A percentile compares a stretch with the other conserved stretches of the same genome.
Evolutionary conservation across 306 rosid genomes (phyloP).

Genomic region (Castanospermum australe): DNA sequence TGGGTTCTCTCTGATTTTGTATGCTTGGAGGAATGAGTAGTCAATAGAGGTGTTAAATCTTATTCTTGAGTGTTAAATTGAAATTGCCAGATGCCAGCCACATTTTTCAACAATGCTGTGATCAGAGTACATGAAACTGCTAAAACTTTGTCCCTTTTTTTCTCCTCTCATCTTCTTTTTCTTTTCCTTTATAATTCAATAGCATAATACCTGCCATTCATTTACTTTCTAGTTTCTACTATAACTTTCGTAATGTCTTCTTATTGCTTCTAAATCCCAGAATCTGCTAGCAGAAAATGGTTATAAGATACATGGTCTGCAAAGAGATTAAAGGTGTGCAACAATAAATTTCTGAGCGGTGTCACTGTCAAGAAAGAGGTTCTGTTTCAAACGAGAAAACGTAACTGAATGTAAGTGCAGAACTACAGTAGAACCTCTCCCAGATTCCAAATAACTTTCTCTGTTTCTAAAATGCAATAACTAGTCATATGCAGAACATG

Average conservation of each 20-base stretch:
- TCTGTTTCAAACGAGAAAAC: neutral
- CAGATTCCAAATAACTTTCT: neutral
- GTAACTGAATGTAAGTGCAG: neutral
- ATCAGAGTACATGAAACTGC: constrained; percentile 28
- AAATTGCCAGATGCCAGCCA: constrained; percentile 21
- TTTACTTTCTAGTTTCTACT: constrained; percentile 1
- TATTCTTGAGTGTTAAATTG: neutral
- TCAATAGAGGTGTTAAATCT: constrained; percentile 20
- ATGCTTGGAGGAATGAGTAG: constrained; percentile 86
- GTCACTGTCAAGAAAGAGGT: neutral
- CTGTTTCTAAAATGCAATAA: neutral
- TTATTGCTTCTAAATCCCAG: neutral
- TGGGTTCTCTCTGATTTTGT: constrained; percentile 78
- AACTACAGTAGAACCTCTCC: neutral
- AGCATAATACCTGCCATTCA: neutral
- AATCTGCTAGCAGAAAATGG: neutral
- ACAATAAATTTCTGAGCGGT: neutral
- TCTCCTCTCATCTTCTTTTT: neutral
- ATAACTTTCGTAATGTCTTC: neutral
- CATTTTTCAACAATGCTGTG: constrained; percentile 32
- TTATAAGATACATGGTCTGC: neutral
- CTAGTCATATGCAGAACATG: neutral
- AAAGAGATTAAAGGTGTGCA: neutral
- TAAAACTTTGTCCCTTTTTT: neutral
- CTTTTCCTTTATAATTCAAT: neutral